Percentiles rank a stretch among this genome's conserved stretches.
Conservation (phyloP, 345 rosid genomes). For the Chamaenerion angustifolium region DNA sequence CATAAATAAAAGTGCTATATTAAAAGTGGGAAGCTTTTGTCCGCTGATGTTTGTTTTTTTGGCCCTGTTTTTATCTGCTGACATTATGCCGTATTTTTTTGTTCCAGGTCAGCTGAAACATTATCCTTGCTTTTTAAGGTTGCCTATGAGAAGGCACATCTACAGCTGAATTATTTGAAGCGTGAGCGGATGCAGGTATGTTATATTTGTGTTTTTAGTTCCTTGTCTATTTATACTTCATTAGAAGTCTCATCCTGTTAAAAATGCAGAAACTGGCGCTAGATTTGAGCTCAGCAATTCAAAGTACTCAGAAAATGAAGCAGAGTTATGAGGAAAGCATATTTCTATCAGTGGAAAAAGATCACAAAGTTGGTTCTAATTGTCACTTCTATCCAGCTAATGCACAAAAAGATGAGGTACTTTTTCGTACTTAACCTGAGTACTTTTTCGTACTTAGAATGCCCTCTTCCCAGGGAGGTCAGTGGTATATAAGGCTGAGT, state of each 20-base stretch:
- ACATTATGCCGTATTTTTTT: slow-evolving; percentile 2
- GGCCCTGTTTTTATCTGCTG: not conserved
- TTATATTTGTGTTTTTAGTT: not conserved
- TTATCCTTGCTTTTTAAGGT: slow-evolving; percentile 39
- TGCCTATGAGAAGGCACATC: slow-evolving; percentile 50
- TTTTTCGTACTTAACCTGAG: too few relatives aligned
- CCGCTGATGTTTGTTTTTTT: slow-evolving; percentile 1
- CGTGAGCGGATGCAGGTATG: slow-evolving; percentile 51
- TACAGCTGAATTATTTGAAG: slow-evolving; percentile 41
- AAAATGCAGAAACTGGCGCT: slow-evolving; percentile 43
- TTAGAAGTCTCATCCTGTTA: not conserved
- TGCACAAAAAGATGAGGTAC: too few relatives aligned
- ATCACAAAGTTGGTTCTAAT: too few relatives aligned
- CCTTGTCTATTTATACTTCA: too few relatives aligned
- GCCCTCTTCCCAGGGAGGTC: too few relatives aligned
- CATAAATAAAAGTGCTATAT: too few relatives aligned
- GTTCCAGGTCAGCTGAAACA: slow-evolving; percentile 49
- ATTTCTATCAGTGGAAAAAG: too few relatives aligned
- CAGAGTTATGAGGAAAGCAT: slow-evolving; percentile 12
- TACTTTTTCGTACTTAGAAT: too few relatives aligned
- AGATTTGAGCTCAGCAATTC: slow-evolving; percentile 29
- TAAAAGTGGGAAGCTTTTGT: not conserved
- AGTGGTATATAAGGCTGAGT: too few relatives aligned
- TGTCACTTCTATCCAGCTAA: too few relatives aligned
- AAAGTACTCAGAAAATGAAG: slow-evolving; percentile 38